These are phyloP conservation scores for Pyrus betulifolia DNA, from an alignment of 306 rosid genomes.

Conservation along the genomic window DNA sequence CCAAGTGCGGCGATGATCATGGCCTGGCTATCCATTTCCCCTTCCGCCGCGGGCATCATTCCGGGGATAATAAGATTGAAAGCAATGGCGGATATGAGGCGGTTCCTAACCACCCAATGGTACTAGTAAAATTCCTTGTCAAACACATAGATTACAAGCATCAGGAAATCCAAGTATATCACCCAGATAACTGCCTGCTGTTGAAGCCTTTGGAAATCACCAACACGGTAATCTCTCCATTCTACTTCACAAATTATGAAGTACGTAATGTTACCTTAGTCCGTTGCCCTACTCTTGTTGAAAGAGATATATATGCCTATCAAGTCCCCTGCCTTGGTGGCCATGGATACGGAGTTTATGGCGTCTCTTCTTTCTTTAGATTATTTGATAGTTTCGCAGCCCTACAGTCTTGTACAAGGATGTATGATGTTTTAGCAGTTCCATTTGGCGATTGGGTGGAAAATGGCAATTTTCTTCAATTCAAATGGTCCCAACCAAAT, in stretches of 20 bases:
- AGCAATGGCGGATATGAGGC: not conserved
- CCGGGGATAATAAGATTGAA: constrained; percentile 16
- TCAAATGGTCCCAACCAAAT: constrained; percentile 27
- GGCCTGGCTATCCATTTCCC: constrained; percentile 26
- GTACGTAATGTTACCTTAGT: not conserved
- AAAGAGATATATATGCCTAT: not conserved
- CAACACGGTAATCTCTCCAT: constrained; percentile 12
- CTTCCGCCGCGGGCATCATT: constrained; percentile 8
- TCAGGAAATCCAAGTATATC: constrained; percentile 11
- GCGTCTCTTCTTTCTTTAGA: not conserved
- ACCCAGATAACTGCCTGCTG: constrained; percentile 5
- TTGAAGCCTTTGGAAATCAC: constrained; percentile 2
- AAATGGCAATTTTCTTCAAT: not conserved
- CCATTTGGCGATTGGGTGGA: rapidly evolving
- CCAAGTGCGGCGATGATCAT: constrained; percentile 8
- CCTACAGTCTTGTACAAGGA: constrained; percentile 17
- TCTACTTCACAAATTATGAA: not conserved
- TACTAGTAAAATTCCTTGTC: constrained; percentile 14
- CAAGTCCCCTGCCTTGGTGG: constrained; percentile 3
- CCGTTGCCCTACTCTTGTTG: constrained; percentile 16
- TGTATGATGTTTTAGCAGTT: constrained; percentile 8
- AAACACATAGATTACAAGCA: constrained; percentile 21
- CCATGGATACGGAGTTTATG: not conserved
- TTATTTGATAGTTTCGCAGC: rapidly evolving
- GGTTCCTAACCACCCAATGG: constrained; percentile 13